Evolutionary conservation across 1,139 yeast genomes (phyloP).

Genomic region (Yamadazyma conglobata): DNA sequence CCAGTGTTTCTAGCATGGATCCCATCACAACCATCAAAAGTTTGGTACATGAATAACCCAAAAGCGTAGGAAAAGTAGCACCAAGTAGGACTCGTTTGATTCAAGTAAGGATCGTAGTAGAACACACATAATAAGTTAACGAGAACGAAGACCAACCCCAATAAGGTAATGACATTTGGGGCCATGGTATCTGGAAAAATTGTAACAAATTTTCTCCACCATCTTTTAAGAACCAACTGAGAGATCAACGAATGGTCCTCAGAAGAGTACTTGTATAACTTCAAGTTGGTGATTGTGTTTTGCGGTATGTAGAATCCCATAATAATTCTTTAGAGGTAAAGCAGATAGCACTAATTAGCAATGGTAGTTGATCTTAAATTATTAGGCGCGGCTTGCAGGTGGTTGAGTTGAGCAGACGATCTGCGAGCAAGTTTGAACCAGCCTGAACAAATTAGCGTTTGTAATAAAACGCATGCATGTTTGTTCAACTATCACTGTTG

Average conservation of each 20-base stretch:
- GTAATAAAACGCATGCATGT: no score
- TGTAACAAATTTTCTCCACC: slow-evolving; percentile 69
- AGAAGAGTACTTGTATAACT: slow-evolving; percentile 65
- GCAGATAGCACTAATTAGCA: no score
- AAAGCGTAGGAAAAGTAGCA: slow-evolving; percentile 75
- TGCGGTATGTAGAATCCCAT: slow-evolving; percentile 77
- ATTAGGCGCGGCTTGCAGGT: no score
- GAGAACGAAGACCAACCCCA: slow-evolving; percentile 71
- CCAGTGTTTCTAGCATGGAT: slow-evolving; percentile 92
- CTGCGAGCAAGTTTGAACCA: no score
- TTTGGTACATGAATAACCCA: slow-evolving; percentile 86
- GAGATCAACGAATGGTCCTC: slow-evolving; percentile 83
- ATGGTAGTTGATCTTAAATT: no score
- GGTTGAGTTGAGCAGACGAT: no score
- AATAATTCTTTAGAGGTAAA: no score
- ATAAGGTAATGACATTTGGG: slow-evolving; percentile 79
- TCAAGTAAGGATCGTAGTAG: slow-evolving; percentile 68
- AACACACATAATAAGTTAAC: slow-evolving; percentile 63
- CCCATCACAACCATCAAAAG: slow-evolving; percentile 96
- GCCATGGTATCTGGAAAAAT: slow-evolving; percentile 86
- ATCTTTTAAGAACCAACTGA: slow-evolving; percentile 69
- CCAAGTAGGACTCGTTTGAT: slow-evolving; percentile 70
- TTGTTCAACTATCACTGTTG: no score
- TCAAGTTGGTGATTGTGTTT: slow-evolving; percentile 57
- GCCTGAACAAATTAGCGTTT: no score